These are phyloP conservation scores for Metarhizium humberi DNA, from an alignment of 2,329 filamentous ascomycete species.

Conservation along the genomic window DNA sequence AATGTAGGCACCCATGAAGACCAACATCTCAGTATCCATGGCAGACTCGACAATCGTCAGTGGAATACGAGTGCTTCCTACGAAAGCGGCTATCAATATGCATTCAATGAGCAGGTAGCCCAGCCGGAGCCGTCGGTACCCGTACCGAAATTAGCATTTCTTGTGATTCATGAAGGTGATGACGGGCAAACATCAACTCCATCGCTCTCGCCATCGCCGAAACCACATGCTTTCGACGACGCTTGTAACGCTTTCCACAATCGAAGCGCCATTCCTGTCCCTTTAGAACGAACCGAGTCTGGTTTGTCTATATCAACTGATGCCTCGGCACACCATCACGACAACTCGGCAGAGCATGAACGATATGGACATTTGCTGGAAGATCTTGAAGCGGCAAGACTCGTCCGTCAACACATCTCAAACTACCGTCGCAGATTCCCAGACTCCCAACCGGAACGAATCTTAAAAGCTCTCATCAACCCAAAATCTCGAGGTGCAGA, in stretches of 20 bases:
- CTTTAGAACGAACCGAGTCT: slow-evolving; percentile 40
- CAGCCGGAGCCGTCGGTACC: slow-evolving; percentile 15
- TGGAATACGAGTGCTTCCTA: neutral
- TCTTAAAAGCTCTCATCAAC: slow-evolving; percentile 47
- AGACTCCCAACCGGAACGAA: slow-evolving; percentile 45
- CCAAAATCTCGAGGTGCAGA: slow-evolving; percentile 34
- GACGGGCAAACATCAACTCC: slow-evolving; percentile 6
- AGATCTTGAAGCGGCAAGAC: slow-evolving; percentile 37
- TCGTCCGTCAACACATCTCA: slow-evolving; percentile 39
- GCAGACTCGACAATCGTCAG: neutral
- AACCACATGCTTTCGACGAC: neutral
- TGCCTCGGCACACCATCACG: slow-evolving; percentile 16
- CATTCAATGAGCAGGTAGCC: neutral
- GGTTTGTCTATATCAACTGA: slow-evolving; percentile 38
- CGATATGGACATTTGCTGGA: slow-evolving; percentile 2
- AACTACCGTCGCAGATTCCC: slow-evolving; percentile 33
- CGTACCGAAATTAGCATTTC: slow-evolving; percentile 24
- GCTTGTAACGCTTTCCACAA: neutral
- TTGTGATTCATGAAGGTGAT: slow-evolving; percentile 28
- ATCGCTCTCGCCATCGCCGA: slow-evolving; percentile 13
- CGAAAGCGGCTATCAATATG: neutral
- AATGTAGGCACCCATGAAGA: neutral
- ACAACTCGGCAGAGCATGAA: slow-evolving; percentile 24
- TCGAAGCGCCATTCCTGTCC: neutral
- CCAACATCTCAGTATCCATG: neutral